These are phyloP conservation scores for Platismatia glauca DNA, from an alignment of 495 filamentous ascomycete species.

Conservation along the genomic window DNA sequence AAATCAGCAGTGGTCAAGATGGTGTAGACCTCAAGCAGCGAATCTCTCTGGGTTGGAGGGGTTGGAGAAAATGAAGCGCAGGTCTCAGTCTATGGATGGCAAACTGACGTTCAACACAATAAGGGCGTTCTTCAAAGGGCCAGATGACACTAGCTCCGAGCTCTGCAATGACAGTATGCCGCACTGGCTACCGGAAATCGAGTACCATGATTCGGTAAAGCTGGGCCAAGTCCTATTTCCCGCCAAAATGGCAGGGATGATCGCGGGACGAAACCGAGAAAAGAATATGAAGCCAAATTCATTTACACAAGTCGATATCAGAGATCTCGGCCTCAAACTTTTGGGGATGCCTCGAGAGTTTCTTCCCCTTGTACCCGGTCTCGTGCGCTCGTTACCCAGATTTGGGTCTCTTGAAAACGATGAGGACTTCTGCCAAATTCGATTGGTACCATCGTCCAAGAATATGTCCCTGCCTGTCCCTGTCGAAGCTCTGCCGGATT, in stretches of 20 bases:
- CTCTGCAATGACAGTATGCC: neutral
- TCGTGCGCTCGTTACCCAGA: neutral
- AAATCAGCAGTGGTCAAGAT: constrained; percentile 12
- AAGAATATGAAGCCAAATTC: too few species aligned
- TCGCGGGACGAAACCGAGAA: too few species aligned
- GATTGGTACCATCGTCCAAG: constrained; percentile 2
- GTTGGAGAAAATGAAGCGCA: neutral
- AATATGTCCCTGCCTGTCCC: constrained; percentile 1
- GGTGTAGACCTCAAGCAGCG: neutral
- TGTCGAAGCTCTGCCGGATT: constrained; percentile 13
- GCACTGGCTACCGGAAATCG: neutral
- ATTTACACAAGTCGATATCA: neutral
- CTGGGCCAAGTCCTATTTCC: constrained; percentile 10
- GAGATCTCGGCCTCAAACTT: neutral
- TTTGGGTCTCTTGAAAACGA: neutral
- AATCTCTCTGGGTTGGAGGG: too few species aligned
- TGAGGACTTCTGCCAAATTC: constrained; percentile 5
- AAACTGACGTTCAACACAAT: neutral
- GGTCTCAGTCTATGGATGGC: neutral
- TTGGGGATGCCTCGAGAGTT: neutral
- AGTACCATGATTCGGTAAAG: constrained; percentile 1
- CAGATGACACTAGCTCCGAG: neutral
- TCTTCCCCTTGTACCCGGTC: constrained; percentile 2
- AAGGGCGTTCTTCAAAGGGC: constrained; percentile 3
- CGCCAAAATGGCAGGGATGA: neutral